These are phyloP conservation scores for Hanseniaspora singularis DNA, from an alignment of 805 yeast species.

Conservation along the genomic window DNA sequence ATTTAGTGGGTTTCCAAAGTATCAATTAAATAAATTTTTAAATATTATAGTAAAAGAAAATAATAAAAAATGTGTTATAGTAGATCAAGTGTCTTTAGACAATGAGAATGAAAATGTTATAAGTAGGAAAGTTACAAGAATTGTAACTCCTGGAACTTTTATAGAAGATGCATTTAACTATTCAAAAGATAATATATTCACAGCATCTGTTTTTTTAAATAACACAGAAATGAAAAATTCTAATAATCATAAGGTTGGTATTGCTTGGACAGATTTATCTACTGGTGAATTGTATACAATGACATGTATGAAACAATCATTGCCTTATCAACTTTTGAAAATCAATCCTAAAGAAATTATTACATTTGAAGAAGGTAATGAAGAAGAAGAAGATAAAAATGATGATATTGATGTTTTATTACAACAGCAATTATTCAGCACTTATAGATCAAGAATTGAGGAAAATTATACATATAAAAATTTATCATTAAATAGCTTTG, in stretches of 20 bases:
- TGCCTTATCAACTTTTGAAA: slow-evolving; percentile 39
- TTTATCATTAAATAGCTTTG: slow-evolving; percentile 31
- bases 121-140: slow-evolving; percentile 55
- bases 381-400: slow-evolving; percentile 27
- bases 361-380: slow-evolving; percentile 37
- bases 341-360: slow-evolving; percentile 73
- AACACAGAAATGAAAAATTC: slow-evolving; percentile 27
- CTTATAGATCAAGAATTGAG: slow-evolving; percentile 42
- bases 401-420: background rate
- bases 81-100: slow-evolving; percentile 46
- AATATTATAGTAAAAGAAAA: slow-evolving; percentile 59
- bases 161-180: slow-evolving; percentile 75
- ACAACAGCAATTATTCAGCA: slow-evolving; percentile 37
- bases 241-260: slow-evolving; percentile 51
- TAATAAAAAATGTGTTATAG: slow-evolving; percentile 63
- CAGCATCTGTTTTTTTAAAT: slow-evolving; percentile 35
- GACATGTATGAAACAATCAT: background rate
- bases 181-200: slow-evolving; percentile 52
- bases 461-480: slow-evolving; percentile 15
- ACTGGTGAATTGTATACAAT: slow-evolving; percentile 53
- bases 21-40: slow-evolving; percentile 59
- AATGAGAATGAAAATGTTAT: background rate
- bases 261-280: slow-evolving; percentile 82
- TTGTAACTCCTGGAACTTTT: slow-evolving; percentile 86
- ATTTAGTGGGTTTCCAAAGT: slow-evolving; percentile 86